Evolutionary conservation across 345 rosid species (phyloP), one percentile per base, ranked within the genome.

Genomic region (Punica granatum): DNA sequence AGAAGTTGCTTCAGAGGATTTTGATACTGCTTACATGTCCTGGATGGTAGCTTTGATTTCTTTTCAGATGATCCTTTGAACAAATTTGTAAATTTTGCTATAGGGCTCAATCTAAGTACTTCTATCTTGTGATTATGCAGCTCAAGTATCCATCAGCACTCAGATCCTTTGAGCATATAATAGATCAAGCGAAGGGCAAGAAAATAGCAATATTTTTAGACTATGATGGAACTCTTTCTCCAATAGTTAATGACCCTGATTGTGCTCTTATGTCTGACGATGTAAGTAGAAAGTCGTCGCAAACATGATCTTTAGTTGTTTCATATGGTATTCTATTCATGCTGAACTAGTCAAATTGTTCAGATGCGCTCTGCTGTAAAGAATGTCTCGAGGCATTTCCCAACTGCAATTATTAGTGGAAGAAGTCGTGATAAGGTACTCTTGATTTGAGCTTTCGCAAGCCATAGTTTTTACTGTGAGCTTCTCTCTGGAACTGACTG

Each of bases 331-430:
- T n/a, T n/a, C n/a, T n/a, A n/a, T 26, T 63, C 46, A 48, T 36
- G 61, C 37, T 30, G 51, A 53, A 1, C 37, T 59, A 19, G 28
- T 14, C 26, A 54, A 30, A 16, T 8, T 53, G 77, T 64, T 13
- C 80, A 94, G 99, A 92, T 92, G 99, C 92, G 99, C 66, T 78
- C 87, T 75, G 90, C 89, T 32, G 96, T 94, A 69, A 89, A 80
- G 82, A 79, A 88, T 62, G 82, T 84, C 3, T 93, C 96, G 4
- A 83, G 80, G 73, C 75, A 75, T 75, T 94, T 88, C 74, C 98
- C 98, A 30, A 92, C 99, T 13, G 98, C 99, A 63, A 85, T 94
- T 44, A 90, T 94, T 66, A 94, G 93, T 63, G 99, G 99, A 75
- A 86, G 99, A 83, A 92, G 90, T 73, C 89, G 98, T 10, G 92